Evolutionary conservation across 192 early-diverging fungal genomes (phyloP).

Genomic region (Geranomyces variabilis): DNA sequence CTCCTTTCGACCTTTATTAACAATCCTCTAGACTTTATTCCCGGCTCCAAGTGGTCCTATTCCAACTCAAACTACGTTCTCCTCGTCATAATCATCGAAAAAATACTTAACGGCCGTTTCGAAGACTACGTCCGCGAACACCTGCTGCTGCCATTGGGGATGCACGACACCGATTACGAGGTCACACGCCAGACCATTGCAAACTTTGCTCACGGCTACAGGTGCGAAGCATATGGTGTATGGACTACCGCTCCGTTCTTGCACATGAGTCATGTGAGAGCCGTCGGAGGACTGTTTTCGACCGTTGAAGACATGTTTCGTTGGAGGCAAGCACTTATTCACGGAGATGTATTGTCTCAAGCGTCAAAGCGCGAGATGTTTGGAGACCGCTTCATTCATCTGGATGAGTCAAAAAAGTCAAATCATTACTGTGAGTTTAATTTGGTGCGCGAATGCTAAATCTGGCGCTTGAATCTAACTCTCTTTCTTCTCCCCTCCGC

Average conservation of each 20-base stretch:
- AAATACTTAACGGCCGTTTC: neutral
- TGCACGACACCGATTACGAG: conserved; percentile 17
- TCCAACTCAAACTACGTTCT: conserved; percentile 19
- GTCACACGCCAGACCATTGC: neutral
- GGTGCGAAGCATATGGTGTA: neutral
- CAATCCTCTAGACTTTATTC: conserved; percentile 4
- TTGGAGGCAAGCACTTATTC: neutral
- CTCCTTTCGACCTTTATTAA: neutral
- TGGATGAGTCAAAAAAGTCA: neutral
- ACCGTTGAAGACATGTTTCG: conserved; percentile 4
- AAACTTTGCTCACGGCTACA: conserved; percentile 4
- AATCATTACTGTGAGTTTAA: neutral
- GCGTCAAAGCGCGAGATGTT: neutral
- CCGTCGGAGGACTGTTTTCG: conserved; percentile 7
- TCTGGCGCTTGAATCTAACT: no score
- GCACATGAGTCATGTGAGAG: conserved; percentile 7
- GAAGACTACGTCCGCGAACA: neutral
- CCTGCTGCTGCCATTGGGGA: conserved; percentile 3
- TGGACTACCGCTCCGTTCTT: conserved; percentile 1
- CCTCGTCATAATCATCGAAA: conserved; percentile 8
- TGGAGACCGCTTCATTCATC: neutral
- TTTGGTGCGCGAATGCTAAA: no score
- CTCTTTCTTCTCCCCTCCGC: neutral
- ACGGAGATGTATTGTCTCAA: neutral
- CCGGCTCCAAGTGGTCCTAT: conserved; percentile 10